A percentile compares a stretch with the other conserved stretches of the same genome.
These are phyloP conservation scores for Metschnikowia hibisci DNA, from an alignment of 805 yeast species.

Conservation along the genomic window DNA sequence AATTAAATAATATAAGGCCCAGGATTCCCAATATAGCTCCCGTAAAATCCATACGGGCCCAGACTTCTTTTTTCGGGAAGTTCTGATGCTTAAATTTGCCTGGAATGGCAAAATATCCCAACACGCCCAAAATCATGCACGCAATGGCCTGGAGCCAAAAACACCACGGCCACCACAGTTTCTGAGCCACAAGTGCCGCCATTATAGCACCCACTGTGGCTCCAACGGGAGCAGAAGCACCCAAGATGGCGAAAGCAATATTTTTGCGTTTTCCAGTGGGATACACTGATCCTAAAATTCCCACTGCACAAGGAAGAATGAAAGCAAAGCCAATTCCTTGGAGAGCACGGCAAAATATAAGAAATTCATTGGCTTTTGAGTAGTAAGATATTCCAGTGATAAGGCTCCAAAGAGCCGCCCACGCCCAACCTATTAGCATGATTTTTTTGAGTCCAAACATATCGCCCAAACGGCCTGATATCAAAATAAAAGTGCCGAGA, in stretches of 20 bases:
- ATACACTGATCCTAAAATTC: constrained; percentile 46
- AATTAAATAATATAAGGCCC: constrained; percentile 61
- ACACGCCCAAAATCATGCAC: constrained; percentile 26
- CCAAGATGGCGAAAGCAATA: constrained; percentile 51
- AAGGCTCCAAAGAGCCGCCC: constrained; percentile 56
- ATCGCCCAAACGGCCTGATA: constrained; percentile 71
- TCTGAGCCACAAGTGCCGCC: constrained; percentile 45
- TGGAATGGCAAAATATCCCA: constrained; percentile 40
- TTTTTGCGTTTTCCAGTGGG: constrained; percentile 46
- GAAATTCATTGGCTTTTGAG: constrained; percentile 46
- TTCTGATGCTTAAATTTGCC: constrained; percentile 13
- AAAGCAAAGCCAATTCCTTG: constrained; percentile 66
- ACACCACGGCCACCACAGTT: constrained; percentile 59
- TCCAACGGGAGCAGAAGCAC: constrained; percentile 62
- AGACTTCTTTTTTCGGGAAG: constrained; percentile 13
- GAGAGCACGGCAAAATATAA: constrained; percentile 51
- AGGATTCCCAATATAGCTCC: constrained; percentile 57
- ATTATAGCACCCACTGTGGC: constrained; percentile 53
- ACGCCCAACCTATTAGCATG: constrained; percentile 51
- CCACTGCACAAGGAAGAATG: constrained; percentile 57
- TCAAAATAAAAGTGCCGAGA: constrained; percentile 66
- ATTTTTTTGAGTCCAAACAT: constrained; percentile 58
- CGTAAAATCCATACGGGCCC: constrained; percentile 17
- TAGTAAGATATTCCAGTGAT: constrained; percentile 57
- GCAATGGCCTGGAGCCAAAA: constrained; percentile 47